Conservation (phyloP, 768 basidiomycete species). For the Phaffia tasmanica region DNA sequence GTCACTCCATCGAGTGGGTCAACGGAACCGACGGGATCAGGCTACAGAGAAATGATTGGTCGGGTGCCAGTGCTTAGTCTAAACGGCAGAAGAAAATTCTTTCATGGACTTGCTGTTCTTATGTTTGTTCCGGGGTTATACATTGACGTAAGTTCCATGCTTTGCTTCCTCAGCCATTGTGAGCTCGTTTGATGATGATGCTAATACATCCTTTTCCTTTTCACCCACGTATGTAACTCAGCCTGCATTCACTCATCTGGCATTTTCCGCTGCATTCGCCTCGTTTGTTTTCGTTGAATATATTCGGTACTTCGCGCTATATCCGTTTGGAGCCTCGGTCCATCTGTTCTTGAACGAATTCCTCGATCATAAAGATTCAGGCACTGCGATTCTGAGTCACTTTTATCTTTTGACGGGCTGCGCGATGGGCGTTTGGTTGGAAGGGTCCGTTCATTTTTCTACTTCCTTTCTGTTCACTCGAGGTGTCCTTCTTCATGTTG, state of each 20-base stretch:
- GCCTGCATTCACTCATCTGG: conserved; percentile 92
- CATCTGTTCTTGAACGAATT: conserved; percentile 98
- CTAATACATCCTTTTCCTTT: neutral
- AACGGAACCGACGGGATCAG: too few species aligned
- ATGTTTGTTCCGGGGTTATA: conserved; percentile 96
- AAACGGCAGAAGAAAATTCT: conserved; percentile 90
- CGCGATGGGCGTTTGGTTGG: conserved; percentile 87
- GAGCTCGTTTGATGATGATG: neutral
- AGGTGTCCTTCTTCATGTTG: neutral
- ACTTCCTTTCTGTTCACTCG: neutral
- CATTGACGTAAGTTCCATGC: conserved; percentile 58
- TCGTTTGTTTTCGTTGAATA: conserved; percentile 94
- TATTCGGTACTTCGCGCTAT: conserved; percentile 94
- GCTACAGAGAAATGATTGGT: conserved; percentile 42
- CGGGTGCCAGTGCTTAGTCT: conserved; percentile 76
- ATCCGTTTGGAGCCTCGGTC: conserved; percentile 83
- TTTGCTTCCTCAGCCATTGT: conserved; percentile 20
- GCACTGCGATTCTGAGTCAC: conserved; percentile 92
- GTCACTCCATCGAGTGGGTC: too few species aligned
- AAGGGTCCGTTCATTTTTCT: conserved; percentile 52
- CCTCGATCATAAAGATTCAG: conserved; percentile 83
- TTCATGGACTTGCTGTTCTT: conserved; percentile 85
- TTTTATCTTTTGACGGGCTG: conserved; percentile 95
- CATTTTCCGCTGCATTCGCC: conserved; percentile 90
- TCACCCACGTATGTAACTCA: conserved; percentile 37